A percentile compares a stretch with the other conserved stretches of the same genome.
Conservation (phyloP, 73 alveolate genomes). For the Stentor coeruleus region DNA sequence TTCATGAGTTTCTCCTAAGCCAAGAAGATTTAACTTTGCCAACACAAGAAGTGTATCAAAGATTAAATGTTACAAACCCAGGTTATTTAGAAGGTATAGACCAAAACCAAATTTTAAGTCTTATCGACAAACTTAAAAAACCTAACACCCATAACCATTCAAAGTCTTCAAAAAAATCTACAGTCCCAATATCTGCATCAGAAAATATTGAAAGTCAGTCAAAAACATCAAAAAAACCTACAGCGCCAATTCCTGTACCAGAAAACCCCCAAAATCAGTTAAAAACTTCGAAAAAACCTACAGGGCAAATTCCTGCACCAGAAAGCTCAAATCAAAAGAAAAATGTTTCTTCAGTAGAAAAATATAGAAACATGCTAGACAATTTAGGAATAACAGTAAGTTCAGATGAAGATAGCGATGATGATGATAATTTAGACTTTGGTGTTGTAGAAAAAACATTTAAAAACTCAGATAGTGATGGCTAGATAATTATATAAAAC, state of each 20-base stretch:
- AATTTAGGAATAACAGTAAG: not conserved
- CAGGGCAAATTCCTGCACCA: not conserved
- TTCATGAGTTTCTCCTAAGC: constrained; percentile 3
- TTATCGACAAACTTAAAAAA: not conserved
- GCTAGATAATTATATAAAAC: no score
- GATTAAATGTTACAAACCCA: not conserved
- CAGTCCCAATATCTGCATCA: not conserved
- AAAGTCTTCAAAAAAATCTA: not conserved
- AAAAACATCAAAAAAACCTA: not conserved
- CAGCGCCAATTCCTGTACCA: no score
- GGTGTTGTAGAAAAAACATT: not conserved
- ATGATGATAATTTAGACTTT: not conserved
- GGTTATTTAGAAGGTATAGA: not conserved
- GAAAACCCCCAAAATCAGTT: no score
- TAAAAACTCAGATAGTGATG: not conserved
- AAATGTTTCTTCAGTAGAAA: not conserved
- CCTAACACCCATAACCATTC: not conserved
- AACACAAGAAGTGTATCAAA: not conserved
- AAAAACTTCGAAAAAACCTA: not conserved
- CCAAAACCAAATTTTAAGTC: not conserved
- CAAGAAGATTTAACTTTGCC: not conserved
- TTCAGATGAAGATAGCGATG: not conserved
- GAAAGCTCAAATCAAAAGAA: not conserved
- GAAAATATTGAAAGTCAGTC: not conserved
- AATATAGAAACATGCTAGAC: not conserved